These are phyloP conservation scores for Aspergillus phoenicis DNA, from an alignment of 2,329 filamentous ascomycete genomes.

Conservation along the genomic window DNA sequence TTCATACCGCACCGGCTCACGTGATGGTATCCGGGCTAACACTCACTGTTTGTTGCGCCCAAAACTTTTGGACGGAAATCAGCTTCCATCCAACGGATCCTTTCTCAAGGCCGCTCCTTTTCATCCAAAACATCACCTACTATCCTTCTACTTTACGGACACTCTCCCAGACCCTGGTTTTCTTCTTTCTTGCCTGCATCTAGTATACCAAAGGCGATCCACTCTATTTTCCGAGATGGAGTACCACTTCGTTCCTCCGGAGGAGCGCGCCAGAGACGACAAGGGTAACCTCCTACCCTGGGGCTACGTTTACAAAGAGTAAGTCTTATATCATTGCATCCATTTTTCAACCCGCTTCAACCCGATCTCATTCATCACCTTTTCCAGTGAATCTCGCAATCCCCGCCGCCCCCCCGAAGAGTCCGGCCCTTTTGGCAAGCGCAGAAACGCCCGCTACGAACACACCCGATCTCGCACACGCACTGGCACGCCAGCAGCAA, in stretches of 20 bases:
- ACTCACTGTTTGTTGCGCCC: conserved; percentile 26
- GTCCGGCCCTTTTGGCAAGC: conserved; percentile 63
- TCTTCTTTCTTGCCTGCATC: neutral
- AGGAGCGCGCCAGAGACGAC: conserved; percentile 63
- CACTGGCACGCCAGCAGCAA: conserved; percentile 60
- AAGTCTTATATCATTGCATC: conserved; percentile 37
- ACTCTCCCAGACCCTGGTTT: neutral
- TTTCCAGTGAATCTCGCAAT: conserved; percentile 49
- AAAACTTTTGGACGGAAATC: conserved; percentile 25
- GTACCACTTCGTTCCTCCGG: conserved; percentile 65
- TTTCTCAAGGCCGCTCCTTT: neutral
- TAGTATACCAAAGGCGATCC: neutral
- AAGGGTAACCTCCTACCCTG: conserved; percentile 64
- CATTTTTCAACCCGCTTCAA: neutral
- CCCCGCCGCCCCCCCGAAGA: conserved; percentile 60
- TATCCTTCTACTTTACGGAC: neutral
- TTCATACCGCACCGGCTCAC: conserved; percentile 16
- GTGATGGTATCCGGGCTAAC: conserved; percentile 29
- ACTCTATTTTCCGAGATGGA: conserved; percentile 51
- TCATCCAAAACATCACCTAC: neutral
- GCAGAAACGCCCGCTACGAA: conserved; percentile 49
- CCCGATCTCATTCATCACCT: conserved; percentile 27
- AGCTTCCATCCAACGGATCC: conserved; percentile 1
- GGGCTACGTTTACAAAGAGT: conserved; percentile 65
- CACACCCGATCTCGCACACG: conserved; percentile 56